Evolutionary conservation across 192 early-diverging fungal species (phyloP), one percentile per base, ranked within the genome.

Genomic region (Mortierella antarctica): DNA sequence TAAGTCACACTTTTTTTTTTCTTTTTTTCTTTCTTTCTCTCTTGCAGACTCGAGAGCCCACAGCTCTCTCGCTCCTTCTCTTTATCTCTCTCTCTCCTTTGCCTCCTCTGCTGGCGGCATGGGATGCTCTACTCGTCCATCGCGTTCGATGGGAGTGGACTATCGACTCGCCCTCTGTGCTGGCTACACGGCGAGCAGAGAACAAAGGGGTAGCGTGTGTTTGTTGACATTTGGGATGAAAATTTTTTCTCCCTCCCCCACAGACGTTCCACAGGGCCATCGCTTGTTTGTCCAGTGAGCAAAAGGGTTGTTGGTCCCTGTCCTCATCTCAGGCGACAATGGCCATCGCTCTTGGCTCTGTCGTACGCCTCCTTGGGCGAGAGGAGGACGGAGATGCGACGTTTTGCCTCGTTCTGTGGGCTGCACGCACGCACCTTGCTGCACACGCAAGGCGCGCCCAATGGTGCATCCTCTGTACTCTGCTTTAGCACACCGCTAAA

Each of bases 181-280:
- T 31, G 31, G 1, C 31, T 31, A 31, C 12, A 57, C 13, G 46
- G 59, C 3, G 15, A 49, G 21, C 12, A 56, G 41, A 42, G 48
- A 72, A 72, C 31, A 57, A 67, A 66, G 71, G 71, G 71, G 62
- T 31, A 31, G 31, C 31, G 31, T 31, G 31, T 65, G 71, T 65
- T 74, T 74, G 73, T 74, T 74, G 72, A 74, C 65, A 73, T 66
- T 73, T 44, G 4, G 31, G 40, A 42, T 55, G 51, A 74, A 74
- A 62, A 56, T 74, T 74, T 74, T 74, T 67, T 64, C n/a, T 57
- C 21, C 13, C 6, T 66, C 15, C 7, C 7, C 11, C 7, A 57
- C 31, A 51, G 45, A 47, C 51, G 64, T 74, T 60, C 58, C 65
- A 66, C 71, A 73, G 58, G 46, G 45, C 44, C 42, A 15, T 15